Evolutionary conservation across 805 yeast species (phyloP), one percentile per base, ranked within the genome.

Genomic region (Jamesozyma piceae): DNA sequence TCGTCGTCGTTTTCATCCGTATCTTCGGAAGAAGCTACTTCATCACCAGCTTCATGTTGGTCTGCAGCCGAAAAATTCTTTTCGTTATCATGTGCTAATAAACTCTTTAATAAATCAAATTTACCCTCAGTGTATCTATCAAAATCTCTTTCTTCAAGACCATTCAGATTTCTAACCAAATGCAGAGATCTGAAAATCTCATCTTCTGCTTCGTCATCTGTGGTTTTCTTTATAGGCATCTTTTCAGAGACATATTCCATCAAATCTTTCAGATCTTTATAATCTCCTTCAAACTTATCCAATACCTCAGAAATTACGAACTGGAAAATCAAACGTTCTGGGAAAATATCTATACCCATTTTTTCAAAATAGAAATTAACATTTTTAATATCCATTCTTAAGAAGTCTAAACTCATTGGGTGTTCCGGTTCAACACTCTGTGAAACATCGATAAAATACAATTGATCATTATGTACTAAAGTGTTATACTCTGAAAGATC

Each of bases 371-470:
- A 92, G 53, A 85, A 92, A 57, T 90, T 92, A 20, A 90, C 85
- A 57, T 92, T 92, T 62, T 90, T 92, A 57, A 92, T 89, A 65
- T 92, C 99, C 98, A 92, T 92, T 58, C 99, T 72, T 46, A 92
- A 66, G 60, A 92, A 92, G 61, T 92, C 97, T 50, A 92, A 70
- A 35, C 95, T 83, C 87, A 87, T 87, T 10, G 96, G 97, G 64
- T 92, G 99, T 53, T 88, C 96, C 9, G 96, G 97, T 62, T 92
- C 97, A 20, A 92, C 97, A 31, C 94, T 80, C 62, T 92, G 99
- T 1, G 97, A 89, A 10, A 92, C 99, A 66, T 92, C 99, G 52
- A 92, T 85, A 44, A 92, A 84, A 64, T 83, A 88, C 24, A 92
- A 67, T 57, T 77, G 75, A 28, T 74, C 80, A 6, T 84, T 61